Base-by-base conservation (phyloP, 2,329 filamentous ascomycete species). In the Fusarium sterilihyphosum region DNA sequence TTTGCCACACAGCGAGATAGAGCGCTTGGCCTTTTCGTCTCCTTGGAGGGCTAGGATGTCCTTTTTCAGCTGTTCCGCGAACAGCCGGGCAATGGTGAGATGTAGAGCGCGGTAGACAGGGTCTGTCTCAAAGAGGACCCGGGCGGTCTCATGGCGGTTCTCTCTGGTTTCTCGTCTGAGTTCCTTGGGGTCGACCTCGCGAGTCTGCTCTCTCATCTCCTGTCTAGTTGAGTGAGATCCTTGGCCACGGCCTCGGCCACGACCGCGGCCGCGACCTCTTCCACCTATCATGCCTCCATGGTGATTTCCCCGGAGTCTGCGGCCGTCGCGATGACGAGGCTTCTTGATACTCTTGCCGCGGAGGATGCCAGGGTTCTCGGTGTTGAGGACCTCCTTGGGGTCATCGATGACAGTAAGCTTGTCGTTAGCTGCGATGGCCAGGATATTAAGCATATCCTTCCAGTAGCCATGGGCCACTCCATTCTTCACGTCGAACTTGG, bases 391-490 rank as follows among this genome's bases (percentile, higher is more conserved):
- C 2, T 81, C 77, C 3, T 73, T 73, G 5, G 85, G 85, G 35
- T 87, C 73, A 5, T 81, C 81, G 18, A 84, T 76, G 11, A 82
- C 81, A 20, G 82, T 79, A 18, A 91, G 82, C 76, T 86, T 81
- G 29, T 83, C 81, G 58, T 88, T 86, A 31, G 83, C 86, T 2
- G 85, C 85, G 6, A 91, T 82, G 2, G 84, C 86, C 1, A 91
- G 82, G 6, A 91, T 82, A 73, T 91, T 91, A 6, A 90, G 80
- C 7, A 91, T 80, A 75, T 91, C 89, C 72, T 91, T 91, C 88
- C 88, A 91, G 79, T 91, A 91, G 1, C 89, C 88, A 59, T 91
- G 89, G 9, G 89, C 82, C 6, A 88, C 84, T 1, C 86, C 86
- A 43, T 87, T 78, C 52, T 80, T 79, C 22, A 87, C 83, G 44